Conservation (phyloP, 306 rosid genomes). For the Sphenostylis stenocarpa region DNA sequence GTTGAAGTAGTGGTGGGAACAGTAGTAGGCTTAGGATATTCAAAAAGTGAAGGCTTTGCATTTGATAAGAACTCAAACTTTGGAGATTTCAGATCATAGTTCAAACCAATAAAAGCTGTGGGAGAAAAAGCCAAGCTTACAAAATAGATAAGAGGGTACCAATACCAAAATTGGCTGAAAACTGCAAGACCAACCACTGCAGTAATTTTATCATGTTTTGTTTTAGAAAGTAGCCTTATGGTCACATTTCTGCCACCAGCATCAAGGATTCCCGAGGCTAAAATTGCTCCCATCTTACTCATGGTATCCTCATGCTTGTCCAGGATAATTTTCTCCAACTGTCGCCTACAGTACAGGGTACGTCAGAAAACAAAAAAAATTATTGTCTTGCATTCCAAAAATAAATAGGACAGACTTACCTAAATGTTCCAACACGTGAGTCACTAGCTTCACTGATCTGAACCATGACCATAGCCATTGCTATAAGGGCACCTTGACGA, state of each 20-base stretch:
- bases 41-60: conserved; percentile 92
- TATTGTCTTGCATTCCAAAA: not conserved
- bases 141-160: conserved; percentile 98
- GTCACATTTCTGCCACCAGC: conserved; percentile 99
- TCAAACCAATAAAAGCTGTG: conserved; percentile 88
- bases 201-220: conserved; percentile 93
- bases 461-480: conserved; percentile 99
- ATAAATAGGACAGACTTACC: conserved; percentile 44
- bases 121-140: conserved; percentile 90
- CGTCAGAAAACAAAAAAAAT: not conserved
- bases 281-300: conserved; percentile 99
- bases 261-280: conserved; percentile 98
- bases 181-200: conserved; percentile 99
- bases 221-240: conserved; percentile 81
- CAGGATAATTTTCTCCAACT: conserved; percentile 90
- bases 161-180: conserved; percentile 99
- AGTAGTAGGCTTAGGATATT: conserved; percentile 90
- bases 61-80: conserved; percentile 89
- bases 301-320: conserved; percentile 99
- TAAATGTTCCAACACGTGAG: conserved; percentile 92
- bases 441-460: conserved; percentile 97
- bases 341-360: conserved; percentile 60
- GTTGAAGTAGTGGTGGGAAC: conserved; percentile 79
- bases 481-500: conserved; percentile 98
- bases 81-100: conserved; percentile 86